Percentiles rank a stretch among this genome's conserved stretches.
These are phyloP conservation scores for Trichophyton benhamiae DNA, from an alignment of 2,329 filamentous ascomycete species.

Conservation along the genomic window DNA sequence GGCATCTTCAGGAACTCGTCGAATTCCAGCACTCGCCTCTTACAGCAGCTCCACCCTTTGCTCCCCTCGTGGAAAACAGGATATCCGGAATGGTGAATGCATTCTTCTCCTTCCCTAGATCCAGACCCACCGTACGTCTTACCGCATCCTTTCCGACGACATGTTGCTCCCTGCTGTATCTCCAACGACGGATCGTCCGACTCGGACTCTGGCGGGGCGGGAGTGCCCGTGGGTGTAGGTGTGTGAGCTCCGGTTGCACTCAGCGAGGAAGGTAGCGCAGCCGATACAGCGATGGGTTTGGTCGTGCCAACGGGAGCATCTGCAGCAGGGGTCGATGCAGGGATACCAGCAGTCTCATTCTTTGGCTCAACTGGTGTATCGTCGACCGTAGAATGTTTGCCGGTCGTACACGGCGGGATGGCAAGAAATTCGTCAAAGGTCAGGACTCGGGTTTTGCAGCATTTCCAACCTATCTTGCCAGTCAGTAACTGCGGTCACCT, in stretches of 20 bases:
- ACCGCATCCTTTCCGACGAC: conserved; percentile 66
- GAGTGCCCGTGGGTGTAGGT: conserved; percentile 27
- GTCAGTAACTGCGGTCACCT: background rate
- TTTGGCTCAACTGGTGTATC: conserved; percentile 43
- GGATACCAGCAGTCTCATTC: conserved; percentile 19
- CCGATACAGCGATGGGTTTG: conserved; percentile 16
- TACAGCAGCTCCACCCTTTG: conserved; percentile 97
- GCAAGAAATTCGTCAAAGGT: conserved; percentile 96
- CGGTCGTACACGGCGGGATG: conserved; percentile 84
- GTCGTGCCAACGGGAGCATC: conserved; percentile 14
- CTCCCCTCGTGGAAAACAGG: conserved; percentile 96
- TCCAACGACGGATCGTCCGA: conserved; percentile 67
- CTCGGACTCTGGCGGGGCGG: conserved; percentile 62
- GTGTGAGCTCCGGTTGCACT: conserved; percentile 22
- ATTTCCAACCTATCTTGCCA: conserved; percentile 73
- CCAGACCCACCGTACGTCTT: conserved; percentile 48
- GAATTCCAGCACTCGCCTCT: conserved; percentile 87
- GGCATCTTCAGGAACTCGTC: conserved; percentile 95
- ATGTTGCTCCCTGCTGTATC: conserved; percentile 62
- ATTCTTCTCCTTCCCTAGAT: conserved; percentile 58
- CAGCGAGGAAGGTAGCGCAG: conserved; percentile 21
- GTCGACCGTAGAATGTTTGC: conserved; percentile 83
- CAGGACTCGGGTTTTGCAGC: conserved; percentile 91
- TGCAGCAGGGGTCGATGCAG: conserved; percentile 6
- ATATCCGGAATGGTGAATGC: conserved; percentile 75